These are phyloP conservation scores for Clohesyomyces aquaticus DNA, from an alignment of 495 filamentous ascomycete genomes.

Conservation along the genomic window DNA sequence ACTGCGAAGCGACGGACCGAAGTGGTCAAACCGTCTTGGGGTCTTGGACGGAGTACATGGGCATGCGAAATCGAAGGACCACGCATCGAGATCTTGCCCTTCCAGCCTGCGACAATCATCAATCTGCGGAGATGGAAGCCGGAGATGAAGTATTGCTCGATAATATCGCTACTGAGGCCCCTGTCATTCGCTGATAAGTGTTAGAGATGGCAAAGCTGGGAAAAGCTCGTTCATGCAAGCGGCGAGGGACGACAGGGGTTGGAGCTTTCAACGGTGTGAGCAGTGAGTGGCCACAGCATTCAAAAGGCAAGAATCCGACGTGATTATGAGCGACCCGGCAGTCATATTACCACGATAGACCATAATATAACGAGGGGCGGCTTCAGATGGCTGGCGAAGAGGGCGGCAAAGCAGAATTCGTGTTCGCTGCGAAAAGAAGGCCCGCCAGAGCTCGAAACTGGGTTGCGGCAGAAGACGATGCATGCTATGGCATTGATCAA, in stretches of 20 bases:
- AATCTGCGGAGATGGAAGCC: not conserved
- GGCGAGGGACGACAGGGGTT: not conserved
- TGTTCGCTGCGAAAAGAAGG: not conserved
- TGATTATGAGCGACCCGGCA: no score
- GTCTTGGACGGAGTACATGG: no score
- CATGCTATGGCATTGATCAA: conserved; percentile 15
- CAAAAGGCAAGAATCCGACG: no score
- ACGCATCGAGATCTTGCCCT: not conserved
- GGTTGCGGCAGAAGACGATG: not conserved
- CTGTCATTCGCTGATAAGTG: not conserved
- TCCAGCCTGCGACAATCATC: not conserved
- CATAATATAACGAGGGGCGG: not conserved
- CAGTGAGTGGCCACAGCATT: no score
- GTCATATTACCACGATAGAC: not conserved
- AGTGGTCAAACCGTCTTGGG: no score
- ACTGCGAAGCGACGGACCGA: no score
- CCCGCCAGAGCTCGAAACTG: not conserved
- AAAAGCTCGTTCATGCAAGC: conserved; percentile 3
- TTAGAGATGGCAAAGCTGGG: not conserved
- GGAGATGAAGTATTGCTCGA: not conserved
- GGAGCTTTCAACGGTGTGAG: not conserved
- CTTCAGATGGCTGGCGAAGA: not conserved
- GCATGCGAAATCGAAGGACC: not conserved
- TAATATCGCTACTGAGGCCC: not conserved
- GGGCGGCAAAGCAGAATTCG: not conserved